Percentiles rank a stretch among this genome's conserved stretches.
Evolutionary conservation across 2,329 filamentous ascomycete species (phyloP).

Genomic region (Exserohilum rostratum): DNA sequence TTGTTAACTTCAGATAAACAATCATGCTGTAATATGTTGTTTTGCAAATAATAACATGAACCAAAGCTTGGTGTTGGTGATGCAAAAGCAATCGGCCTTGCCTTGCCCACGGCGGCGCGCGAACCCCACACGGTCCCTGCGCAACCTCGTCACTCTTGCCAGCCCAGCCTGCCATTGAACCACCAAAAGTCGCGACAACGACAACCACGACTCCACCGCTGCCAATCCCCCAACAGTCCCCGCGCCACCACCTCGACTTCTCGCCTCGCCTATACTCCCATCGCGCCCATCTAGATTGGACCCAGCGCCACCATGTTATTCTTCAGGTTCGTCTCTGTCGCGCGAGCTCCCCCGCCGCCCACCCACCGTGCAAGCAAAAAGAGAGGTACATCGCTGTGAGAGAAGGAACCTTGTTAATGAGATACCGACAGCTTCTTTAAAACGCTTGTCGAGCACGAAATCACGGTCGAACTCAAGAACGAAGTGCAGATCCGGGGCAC

Average conservation of each 20-base stretch:
- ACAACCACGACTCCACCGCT: not conserved
- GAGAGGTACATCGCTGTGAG: no score
- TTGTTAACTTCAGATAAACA: no score
- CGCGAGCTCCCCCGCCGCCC: not conserved
- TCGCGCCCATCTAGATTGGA: not conserved
- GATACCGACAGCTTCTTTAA: slow-evolving; percentile 96
- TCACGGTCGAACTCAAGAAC: slow-evolving; percentile 99
- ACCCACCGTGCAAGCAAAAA: slow-evolving; percentile 6
- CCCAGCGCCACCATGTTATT: slow-evolving; percentile 54
- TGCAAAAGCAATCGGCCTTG: slow-evolving; percentile 26
- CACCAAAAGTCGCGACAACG: slow-evolving; percentile 5
- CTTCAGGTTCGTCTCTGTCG: slow-evolving; percentile 54
- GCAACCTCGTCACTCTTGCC: slow-evolving; percentile 12
- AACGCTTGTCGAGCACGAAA: slow-evolving; percentile 94
- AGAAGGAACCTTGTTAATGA: no score
- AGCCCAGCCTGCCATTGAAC: not conserved
- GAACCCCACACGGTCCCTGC: slow-evolving; percentile 32
- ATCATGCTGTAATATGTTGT: no score
- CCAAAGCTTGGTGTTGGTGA: no score
- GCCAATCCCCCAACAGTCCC: no score
- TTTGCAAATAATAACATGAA: no score
- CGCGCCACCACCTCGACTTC: no score
- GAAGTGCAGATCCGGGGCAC: slow-evolving; percentile 96
- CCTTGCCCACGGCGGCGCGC: slow-evolving; percentile 14
- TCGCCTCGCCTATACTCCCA: no score